Percentiles rank a stretch among this genome's conserved stretches.
Conservation (phyloP, 345 rosid genomes). For the Salix suchowensis region DNA sequence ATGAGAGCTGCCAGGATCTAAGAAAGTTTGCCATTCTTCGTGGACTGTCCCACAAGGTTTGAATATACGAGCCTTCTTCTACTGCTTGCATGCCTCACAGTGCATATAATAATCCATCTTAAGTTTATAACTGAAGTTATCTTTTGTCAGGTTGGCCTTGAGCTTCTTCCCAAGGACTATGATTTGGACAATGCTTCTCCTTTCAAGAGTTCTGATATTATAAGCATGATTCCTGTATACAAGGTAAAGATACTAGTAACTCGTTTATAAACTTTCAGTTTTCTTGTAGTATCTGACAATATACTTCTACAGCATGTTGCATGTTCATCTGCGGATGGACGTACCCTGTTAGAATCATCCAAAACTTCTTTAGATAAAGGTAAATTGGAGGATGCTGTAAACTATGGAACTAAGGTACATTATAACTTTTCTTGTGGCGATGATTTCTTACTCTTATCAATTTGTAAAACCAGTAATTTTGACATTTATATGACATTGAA, state of each 20-base stretch:
- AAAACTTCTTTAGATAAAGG: conserved; percentile 35
- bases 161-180: conserved; percentile 35
- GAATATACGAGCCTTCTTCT: background rate
- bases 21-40: conserved; percentile 34
- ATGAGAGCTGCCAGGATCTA: conserved; percentile 19
- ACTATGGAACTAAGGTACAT: conserved; percentile 29
- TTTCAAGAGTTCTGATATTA: conserved; percentile 26
- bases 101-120: conserved; percentile 2
- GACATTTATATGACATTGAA: conserved; percentile 22
- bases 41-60: conserved; percentile 33
- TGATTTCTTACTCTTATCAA: conserved; percentile 5
- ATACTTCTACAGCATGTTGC: conserved; percentile 34
- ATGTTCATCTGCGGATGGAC: conserved; percentile 38
- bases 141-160: conserved; percentile 32
- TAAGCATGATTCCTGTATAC: conserved; percentile 32
- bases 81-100: conserved; percentile 1
- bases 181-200: conserved; percentile 27
- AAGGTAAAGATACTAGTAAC: conserved; percentile 14
- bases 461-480: background rate
- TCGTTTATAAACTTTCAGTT: background rate
- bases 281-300: conserved; percentile 2
- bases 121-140: conserved; percentile 23
- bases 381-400: conserved; percentile 36
- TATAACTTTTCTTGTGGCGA: background rate
- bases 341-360: conserved; percentile 28